Evolutionary conservation across 1,139 yeast genomes (phyloP), one percentile per base, ranked within the genome.

Genomic region (Zygosaccharomyces sapae): DNA sequence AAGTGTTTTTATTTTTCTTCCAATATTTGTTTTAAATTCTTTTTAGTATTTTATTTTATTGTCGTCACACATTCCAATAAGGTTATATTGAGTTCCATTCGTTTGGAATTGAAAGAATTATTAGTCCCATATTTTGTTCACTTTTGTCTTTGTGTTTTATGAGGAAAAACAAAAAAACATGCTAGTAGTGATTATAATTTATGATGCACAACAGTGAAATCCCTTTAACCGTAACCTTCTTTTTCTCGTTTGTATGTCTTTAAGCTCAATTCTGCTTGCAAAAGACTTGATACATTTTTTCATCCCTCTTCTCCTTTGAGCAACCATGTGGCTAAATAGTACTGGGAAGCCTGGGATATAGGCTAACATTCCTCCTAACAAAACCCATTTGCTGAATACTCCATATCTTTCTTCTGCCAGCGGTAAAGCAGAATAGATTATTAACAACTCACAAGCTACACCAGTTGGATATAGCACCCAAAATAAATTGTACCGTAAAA

Each of bases 341-440:
- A 83, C 77, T 66, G 87, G 89, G 65, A 90, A 80, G 0, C 97
- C 96, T 5, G 97, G 97, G 41, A 83, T 73, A 65, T 90, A 92
- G 16, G 83, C 74, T 36, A 79, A 67, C 69, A 92, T 73, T 45
- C 79, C 72, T 2, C 68, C 74, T 52, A 79, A 73, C 58, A 89
- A 73, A 46, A 77, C 63, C 63, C 75, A 74, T 41, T 80, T 75
- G 66, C 78, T 80, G 68, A 74, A 70, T 0, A 68, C 66, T 27
- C 87, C 85, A 50, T 74, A 71, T 16, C 65, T 70, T 10, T 56
- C 55, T 37, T 72, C 75, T 10, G 95, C 95, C 45, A 77, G 79
- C 33, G 73, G 77, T 43, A 88, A 72, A 0, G 95, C 81, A 50
- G 81, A 70, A 66, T 80, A 81, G 52, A 88, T 76, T 70, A 89